These are phyloP conservation scores for Alopecurus myosuroides DNA, from an alignment of 176 grass and related monocot genomes.

Conservation along the genomic window DNA sequence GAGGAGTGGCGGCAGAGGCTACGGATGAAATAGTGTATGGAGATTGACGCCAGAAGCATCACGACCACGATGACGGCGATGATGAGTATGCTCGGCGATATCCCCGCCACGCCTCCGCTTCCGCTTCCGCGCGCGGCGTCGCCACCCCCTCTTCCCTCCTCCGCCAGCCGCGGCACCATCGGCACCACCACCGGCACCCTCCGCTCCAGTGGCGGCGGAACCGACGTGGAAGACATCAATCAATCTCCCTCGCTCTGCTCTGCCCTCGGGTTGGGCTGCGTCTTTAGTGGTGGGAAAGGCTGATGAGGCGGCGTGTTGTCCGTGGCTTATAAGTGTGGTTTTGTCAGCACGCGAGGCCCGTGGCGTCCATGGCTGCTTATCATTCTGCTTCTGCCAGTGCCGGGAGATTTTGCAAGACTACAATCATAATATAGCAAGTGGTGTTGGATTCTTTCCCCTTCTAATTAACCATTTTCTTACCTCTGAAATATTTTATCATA, in stretches of 20 bases:
- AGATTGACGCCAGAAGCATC: conserved; percentile 46
- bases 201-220: conserved; percentile 17
- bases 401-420: conserved; percentile 24
- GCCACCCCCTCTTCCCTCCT: not conserved
- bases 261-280: not conserved
- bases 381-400: conserved; percentile 44
- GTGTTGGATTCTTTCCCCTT: not conserved
- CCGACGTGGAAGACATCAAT: conserved; percentile 22
- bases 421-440: not conserved
- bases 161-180: conserved; percentile 19
- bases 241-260: not conserved
- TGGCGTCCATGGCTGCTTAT: conserved; percentile 12
- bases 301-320: conserved; percentile 1
- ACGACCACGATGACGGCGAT: conserved; percentile 60
- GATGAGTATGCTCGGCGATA: conserved; percentile 61
- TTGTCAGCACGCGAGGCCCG: conserved; percentile 26
- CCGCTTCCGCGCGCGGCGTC: not conserved
- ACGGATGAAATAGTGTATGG: conserved; percentile 56
- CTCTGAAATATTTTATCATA: not conserved
- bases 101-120: conserved; percentile 34
- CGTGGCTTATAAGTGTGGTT: conserved; percentile 41
- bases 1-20: conserved; percentile 37
- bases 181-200: conserved; percentile 27
- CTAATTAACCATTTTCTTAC: not conserved
- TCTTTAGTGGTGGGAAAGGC: not conserved